Percentiles rank a stretch among this genome's conserved stretches.
These are phyloP conservation scores for Schizophyllum commune DNA, from an alignment of 1,284 basidiomycete genomes.

Conservation along the genomic window DNA sequence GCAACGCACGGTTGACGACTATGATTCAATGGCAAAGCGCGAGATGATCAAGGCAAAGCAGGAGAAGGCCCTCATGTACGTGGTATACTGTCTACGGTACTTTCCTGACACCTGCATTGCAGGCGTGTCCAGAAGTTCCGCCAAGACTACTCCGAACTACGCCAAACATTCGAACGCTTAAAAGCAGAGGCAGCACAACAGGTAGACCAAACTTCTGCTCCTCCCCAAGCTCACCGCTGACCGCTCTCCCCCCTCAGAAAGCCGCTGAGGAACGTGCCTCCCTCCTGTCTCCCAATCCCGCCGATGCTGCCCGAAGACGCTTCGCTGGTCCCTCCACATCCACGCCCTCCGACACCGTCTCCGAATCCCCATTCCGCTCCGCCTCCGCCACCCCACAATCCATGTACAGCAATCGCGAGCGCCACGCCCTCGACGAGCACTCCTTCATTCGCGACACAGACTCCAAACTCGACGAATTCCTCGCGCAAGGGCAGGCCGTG, in stretches of 20 bases:
- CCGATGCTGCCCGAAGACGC: constrained; percentile 31
- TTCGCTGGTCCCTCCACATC: constrained; percentile 37
- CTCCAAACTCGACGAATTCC: constrained; percentile 76
- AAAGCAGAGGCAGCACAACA: constrained; percentile 47
- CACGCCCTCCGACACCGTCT: constrained; percentile 35
- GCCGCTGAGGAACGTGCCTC: constrained; percentile 51
- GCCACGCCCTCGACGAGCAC: constrained; percentile 79
- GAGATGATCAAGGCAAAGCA: constrained; percentile 92
- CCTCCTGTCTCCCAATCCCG: constrained; percentile 43
- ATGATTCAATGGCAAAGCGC: constrained; percentile 90
- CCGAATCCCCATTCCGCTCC: constrained; percentile 66
- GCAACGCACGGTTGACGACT: constrained; percentile 89
- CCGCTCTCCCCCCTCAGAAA: constrained; percentile 32
- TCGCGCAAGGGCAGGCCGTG: constrained; percentile 85
- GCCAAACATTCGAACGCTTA: constrained; percentile 60
- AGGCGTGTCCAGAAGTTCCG: constrained; percentile 84
- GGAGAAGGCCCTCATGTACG: constrained; percentile 88
- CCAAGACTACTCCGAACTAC: constrained; percentile 65
- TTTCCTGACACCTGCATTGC: constrained; percentile 6
- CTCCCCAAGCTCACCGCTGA: too few relatives aligned
- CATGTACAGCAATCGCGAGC: constrained; percentile 54
- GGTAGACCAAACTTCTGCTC: constrained; percentile 25
- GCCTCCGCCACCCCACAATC: constrained; percentile 41
- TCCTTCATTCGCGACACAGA: constrained; percentile 80
- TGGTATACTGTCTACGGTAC: constrained; percentile 7